Evolutionary conservation across 1,284 basidiomycete species (phyloP).

Genomic region (Cystobasidium slooffiae): DNA sequence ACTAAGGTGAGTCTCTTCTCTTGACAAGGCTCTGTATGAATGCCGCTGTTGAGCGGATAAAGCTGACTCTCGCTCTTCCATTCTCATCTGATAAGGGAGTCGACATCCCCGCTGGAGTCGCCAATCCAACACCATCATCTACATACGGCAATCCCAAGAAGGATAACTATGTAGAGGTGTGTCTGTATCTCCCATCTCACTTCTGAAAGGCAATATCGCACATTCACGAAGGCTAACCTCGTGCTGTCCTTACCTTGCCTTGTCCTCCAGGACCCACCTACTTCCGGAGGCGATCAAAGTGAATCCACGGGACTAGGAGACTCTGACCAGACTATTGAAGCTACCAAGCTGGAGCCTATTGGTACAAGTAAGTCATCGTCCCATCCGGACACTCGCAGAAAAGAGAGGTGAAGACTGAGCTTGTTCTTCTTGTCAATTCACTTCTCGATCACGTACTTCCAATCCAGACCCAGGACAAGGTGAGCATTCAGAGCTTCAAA

Average conservation of each 20-base stretch:
- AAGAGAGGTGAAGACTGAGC: background rate
- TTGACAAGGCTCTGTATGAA: background rate
- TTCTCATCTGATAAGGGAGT: background rate
- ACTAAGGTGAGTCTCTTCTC: constrained; percentile 1
- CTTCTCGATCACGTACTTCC: background rate
- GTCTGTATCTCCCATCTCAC: background rate
- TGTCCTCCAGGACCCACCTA: background rate
- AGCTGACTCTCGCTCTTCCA: background rate
- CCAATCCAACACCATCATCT: constrained; percentile 7
- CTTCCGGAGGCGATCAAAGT: background rate
- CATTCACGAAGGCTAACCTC: background rate
- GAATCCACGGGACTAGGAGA: constrained; percentile 13
- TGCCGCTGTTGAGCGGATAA: background rate
- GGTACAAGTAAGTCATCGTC: constrained; percentile 12
- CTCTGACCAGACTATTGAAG: constrained; percentile 13
- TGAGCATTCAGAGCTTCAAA: background rate
- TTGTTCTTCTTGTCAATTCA: background rate
- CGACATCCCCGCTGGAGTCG: constrained; percentile 14
- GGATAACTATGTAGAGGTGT: constrained; percentile 9
- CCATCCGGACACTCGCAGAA: background rate
- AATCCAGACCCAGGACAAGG: constrained; percentile 11
- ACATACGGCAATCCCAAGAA: constrained; percentile 12
- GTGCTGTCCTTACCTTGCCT: background rate
- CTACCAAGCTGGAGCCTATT: constrained; percentile 35
- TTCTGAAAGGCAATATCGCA: background rate